Evolutionary conservation across 352 stramenopile species (phyloP).

Genomic region (Thalassiosira oceanica): DNA sequence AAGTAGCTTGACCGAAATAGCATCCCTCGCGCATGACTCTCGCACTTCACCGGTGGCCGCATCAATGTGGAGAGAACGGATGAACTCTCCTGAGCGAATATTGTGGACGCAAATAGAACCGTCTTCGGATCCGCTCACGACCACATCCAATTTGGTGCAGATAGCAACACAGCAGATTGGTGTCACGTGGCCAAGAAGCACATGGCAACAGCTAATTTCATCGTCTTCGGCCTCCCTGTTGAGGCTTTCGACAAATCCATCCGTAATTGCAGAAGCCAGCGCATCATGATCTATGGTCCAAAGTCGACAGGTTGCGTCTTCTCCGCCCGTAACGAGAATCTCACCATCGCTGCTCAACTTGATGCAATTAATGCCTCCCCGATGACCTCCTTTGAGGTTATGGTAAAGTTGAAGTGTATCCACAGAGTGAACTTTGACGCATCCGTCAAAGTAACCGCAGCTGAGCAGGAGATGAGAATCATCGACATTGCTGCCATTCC

Average conservation of each 20-base stretch:
- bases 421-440: slow-evolving; percentile 67
- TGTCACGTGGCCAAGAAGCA: slow-evolving; percentile 71
- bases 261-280: slow-evolving; percentile 64
- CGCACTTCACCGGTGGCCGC: slow-evolving; percentile 29
- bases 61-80: slow-evolving; percentile 70
- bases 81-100: slow-evolving; percentile 73
- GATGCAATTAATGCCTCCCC: slow-evolving; percentile 73
- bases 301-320: slow-evolving; percentile 75
- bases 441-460: slow-evolving; percentile 77
- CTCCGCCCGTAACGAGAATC: slow-evolving; percentile 70
- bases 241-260: slow-evolving; percentile 75
- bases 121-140: slow-evolving; percentile 71
- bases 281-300: slow-evolving; percentile 77
- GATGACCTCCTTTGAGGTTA: slow-evolving; percentile 63
- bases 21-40: slow-evolving; percentile 44
- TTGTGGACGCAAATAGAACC: slow-evolving; percentile 83
- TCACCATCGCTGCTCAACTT: slow-evolving; percentile 64
- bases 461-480: slow-evolving; percentile 61
- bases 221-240: slow-evolving; percentile 35
- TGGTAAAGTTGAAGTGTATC: slow-evolving; percentile 57
- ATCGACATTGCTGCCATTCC: slow-evolving; percentile 45
- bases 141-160: slow-evolving; percentile 79
- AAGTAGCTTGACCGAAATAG: slow-evolving; percentile 42
- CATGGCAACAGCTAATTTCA: slow-evolving; percentile 54
- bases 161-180: slow-evolving; percentile 69